Evolutionary conservation across 164 flowering plant genomes (phyloP), one percentile per base, ranked within the genome.

Genomic region (Nymphaea colorata): DNA sequence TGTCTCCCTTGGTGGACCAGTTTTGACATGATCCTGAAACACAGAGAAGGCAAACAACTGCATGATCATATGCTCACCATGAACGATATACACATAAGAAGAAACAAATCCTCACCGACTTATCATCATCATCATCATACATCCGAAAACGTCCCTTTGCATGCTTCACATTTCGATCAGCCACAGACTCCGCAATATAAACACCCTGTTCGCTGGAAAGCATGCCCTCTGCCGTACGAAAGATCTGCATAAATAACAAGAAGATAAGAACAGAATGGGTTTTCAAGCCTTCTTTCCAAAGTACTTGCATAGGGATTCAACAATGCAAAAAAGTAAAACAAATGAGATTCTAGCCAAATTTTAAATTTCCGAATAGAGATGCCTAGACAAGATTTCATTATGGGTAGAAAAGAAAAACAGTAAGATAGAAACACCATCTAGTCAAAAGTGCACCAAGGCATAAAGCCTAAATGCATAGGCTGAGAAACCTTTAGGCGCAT

Each of bases 151-250:
- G 86, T n/a, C 86, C 96, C 79, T 88, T 87, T 4, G 90, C 84
- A 43, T 83, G 89, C 70, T 47, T 47, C 55, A 47, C 55, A 47
- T 47, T 47, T 47, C 55, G 55, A 47, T 47, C 55, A 4, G 86
- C 76, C 74, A 84, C 84, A 61, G 90, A 71, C 72, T 90, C 98
- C 3, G 98, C 96, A 78, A 93, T 74, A 83, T 95, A 95, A 72
- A 95, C 91, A 76, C 98, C 99, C 81, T 79, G 88, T 81, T 95
- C 99, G 76, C 72, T 86, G 6, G 98, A 95, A 61, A 95, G 97
- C 76, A 79, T 78, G 69, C 99, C 98, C 79, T 95, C 99, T 14
- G 97, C 95, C 62, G 99, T 95, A 55, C 70, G 75, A 72, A 89
- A 95, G 68, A 95, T 83, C 99, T 95, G 82, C 67, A 36, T 18